Percentiles rank a stretch among this genome's conserved stretches.
Evolutionary conservation across 169 alveolate species (phyloP).

Genomic region (Cryptosporidium viatorum): DNA sequence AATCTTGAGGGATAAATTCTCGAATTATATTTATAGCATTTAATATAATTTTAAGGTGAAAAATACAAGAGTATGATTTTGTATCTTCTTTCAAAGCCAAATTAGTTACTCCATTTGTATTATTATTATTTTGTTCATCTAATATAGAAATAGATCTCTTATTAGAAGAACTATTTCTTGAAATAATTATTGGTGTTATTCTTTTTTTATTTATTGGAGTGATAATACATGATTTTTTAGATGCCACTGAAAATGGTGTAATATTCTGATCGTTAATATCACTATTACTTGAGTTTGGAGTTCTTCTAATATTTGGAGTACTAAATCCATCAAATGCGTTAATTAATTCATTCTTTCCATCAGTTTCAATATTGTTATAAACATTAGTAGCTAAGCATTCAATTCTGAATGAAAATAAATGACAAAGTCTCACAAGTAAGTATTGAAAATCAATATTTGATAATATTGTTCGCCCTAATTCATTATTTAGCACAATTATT

Average conservation of each 20-base stretch:
- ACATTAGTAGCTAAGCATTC: slow-evolving; percentile 49
- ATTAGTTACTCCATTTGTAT: neutral
- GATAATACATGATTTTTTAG: slow-evolving; percentile 10
- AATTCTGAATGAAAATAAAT: slow-evolving; percentile 39
- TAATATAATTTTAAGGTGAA: slow-evolving; percentile 37
- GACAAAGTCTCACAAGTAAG: slow-evolving; percentile 28
- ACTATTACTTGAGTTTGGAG: slow-evolving; percentile 16
- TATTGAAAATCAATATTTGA: slow-evolving; percentile 8
- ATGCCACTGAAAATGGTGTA: neutral
- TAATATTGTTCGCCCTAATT: neutral
- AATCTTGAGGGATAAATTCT: slow-evolving; percentile 7
- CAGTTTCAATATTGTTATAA: slow-evolving; percentile 1
- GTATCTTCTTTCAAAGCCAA: slow-evolving; percentile 32
- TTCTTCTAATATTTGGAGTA: slow-evolving; percentile 13
- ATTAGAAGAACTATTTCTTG: slow-evolving; percentile 1
- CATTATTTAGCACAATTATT: neutral
- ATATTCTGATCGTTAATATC: slow-evolving; percentile 7
- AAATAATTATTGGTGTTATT: slow-evolving; percentile 42
- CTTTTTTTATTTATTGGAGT: slow-evolving; percentile 14
- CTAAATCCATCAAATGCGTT: neutral
- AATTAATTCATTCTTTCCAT: neutral
- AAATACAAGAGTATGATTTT: slow-evolving; percentile 17
- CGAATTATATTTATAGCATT: slow-evolving; percentile 12
- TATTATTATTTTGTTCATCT: neutral
- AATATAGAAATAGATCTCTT: neutral